A percentile compares a stretch with the other conserved stretches of the same genome.
These are phyloP conservation scores for Coemansia sp. DNA, from an alignment of 192 early-diverging fungal genomes.

Conservation along the genomic window DNA sequence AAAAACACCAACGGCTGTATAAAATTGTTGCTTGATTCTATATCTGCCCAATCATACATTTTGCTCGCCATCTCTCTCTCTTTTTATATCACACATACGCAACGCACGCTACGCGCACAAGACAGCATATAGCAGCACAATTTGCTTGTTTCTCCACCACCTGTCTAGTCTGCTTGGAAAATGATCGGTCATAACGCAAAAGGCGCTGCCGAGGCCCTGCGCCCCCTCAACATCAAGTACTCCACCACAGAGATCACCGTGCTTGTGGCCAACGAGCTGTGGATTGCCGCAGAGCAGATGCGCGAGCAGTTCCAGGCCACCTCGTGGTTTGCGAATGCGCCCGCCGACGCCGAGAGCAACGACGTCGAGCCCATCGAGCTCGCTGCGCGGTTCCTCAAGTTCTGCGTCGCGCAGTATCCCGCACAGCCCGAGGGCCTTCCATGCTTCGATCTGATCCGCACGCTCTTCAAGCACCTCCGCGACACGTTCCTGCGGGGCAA, in stretches of 20 bases:
- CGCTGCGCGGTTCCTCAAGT: conserved; percentile 68
- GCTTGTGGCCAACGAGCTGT: conserved; percentile 76
- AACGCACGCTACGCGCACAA: too few species aligned
- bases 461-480: conserved; percentile 73
- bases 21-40: too few species aligned
- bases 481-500: conserved; percentile 72
- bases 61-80: conserved; percentile 14
- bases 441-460: conserved; percentile 69
- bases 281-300: conserved; percentile 85
- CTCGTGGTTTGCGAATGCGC: conserved; percentile 36
- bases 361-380: conserved; percentile 68
- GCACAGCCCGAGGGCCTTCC: conserved; percentile 38
- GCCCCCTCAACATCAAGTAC: conserved; percentile 77
- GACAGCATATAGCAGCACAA: neutral
- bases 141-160: neutral
- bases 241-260: conserved; percentile 76
- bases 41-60: too few species aligned
- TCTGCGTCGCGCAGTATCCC: conserved; percentile 53
- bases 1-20: too few species aligned
- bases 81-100: neutral
- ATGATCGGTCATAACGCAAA: conserved; percentile 44
- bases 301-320: conserved; percentile 67
- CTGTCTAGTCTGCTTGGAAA: neutral
- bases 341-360: conserved; percentile 56
- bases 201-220: conserved; percentile 53